Conservation (phyloP, 306 rosid genomes). For the Mimosa bimucronata region DNA sequence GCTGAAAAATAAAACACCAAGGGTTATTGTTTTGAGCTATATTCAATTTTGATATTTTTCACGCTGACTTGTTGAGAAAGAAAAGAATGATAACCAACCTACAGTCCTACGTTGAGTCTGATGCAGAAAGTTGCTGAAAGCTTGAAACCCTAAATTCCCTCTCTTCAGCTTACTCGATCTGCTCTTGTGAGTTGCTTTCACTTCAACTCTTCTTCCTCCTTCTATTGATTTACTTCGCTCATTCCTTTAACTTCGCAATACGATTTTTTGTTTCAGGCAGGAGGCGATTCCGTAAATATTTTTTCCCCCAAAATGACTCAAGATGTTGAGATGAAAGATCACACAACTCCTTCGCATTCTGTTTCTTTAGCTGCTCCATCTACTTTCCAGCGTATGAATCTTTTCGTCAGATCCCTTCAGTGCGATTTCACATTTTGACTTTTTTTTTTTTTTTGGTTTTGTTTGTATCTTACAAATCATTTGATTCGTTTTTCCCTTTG, state of each 20-base stretch:
- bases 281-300: neutral
- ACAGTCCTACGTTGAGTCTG: neutral
- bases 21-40: too few species aligned
- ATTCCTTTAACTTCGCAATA: neutral
- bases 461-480: neutral
- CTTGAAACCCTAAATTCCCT: neutral
- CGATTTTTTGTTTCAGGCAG: neutral
- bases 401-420: neutral
- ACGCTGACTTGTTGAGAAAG: conserved; percentile 4
- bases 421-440: neutral
- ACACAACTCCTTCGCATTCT: conserved; percentile 28
- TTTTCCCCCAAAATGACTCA: conserved; percentile 27
- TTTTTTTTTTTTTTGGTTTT: neutral
- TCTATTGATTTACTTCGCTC: neutral
- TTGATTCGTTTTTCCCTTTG: neutral
- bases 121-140: neutral
- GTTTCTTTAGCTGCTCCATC: conserved; percentile 33
- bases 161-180: neutral
- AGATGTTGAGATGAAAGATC: conserved; percentile 38
- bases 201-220: neutral
- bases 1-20: too few species aligned
- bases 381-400: conserved; percentile 31
- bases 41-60: neutral
- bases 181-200: neutral
- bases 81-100: neutral